phyloP scores from a whole-genome alignment of 2,329 filamentous ascomycete genomes.

The Hortaea sp. region DNA sequence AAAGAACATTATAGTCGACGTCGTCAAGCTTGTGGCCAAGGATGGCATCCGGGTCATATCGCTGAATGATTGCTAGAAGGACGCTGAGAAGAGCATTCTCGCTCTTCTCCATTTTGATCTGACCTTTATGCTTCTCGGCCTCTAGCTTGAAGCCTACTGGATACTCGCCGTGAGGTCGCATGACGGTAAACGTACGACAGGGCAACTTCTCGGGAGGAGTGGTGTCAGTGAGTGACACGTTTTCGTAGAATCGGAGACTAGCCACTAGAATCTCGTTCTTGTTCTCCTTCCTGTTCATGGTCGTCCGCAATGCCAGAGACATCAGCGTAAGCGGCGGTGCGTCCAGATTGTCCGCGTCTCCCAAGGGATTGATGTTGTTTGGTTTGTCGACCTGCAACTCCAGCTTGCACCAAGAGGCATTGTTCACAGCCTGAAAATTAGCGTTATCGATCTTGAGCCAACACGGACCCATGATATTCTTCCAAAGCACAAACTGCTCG shows the following conservation, averaged over 20 bases:
- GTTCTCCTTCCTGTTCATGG: constrained; percentile 83
- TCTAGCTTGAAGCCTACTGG: constrained; percentile 79
- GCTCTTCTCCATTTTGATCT: constrained; percentile 70
- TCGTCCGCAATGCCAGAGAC: constrained; percentile 81
- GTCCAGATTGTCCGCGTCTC: constrained; percentile 71
- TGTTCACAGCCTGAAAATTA: constrained; percentile 75
- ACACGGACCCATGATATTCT: constrained; percentile 97
- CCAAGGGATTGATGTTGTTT: constrained; percentile 60
- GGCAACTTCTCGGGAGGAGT: constrained; percentile 81
- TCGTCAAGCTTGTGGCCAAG: constrained; percentile 95
- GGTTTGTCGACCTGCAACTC: constrained; percentile 77
- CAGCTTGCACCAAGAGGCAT: constrained; percentile 93
- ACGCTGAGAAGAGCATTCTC: constrained; percentile 79
- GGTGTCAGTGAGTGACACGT: constrained; percentile 76
- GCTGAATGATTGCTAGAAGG: constrained; percentile 80
- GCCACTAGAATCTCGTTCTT: constrained; percentile 92
- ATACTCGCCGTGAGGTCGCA: constrained; percentile 71
- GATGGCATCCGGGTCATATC: constrained; percentile 84
- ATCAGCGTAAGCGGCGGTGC: constrained; percentile 87
- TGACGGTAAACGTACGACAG: constrained; percentile 82
- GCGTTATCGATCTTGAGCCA: constrained; percentile 87
- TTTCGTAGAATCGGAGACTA: constrained; percentile 86
- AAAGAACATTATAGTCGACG: constrained; percentile 83
- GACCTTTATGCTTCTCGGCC: constrained; percentile 62
- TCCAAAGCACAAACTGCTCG: constrained; percentile 97